Base-by-base conservation (phyloP, 1,284 basidiomycete genomes). In the Trichosporon sp. region DNA sequence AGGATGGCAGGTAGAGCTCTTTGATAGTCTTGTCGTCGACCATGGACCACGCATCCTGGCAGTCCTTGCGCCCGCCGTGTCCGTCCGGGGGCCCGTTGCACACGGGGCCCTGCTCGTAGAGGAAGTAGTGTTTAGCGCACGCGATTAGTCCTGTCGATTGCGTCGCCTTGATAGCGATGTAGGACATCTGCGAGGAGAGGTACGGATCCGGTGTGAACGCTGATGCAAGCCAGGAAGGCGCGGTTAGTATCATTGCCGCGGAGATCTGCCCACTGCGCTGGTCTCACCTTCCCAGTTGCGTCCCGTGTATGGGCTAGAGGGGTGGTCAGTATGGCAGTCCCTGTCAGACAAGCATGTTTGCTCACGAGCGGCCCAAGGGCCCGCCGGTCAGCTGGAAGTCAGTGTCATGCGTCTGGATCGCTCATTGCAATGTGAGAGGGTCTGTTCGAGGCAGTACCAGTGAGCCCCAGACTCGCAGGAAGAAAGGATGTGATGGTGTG, bases 1-100 rank as follows among this genome's bases (percentile, higher is more conserved):
- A 83, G 36, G 76, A 73, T 46, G 81, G 74, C 60, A 82, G 70
- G 65, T 82, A 82, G 8, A 81, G 69, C 68, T 81, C 80, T 58
- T 80, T 78, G 37, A 78, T 65, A 0, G 80, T 80, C 57, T 80
- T 80, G 60, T 80, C 80, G 60, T 78, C 75, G 1, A 75, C 72
- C 57, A 70, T 73, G 5, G 73, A 71, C 34, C 75, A 37, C 31
- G 64, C 70, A 33, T 78, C 66, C 6, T 33, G 29, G 59, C 75
- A 75, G 23, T 69, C 72, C 16, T 73, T 70, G 36, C 72, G 62
- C 11, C 70, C 70, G 16, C 74, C 74, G 19, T 69, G 44, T 37
- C 67, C 58, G 52, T 71, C 70, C 36, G 74, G 21, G 4, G 72
- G 69, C 1, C 76, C 74, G 13, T 58, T 64, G 58, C 77, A 74